Conservation (phyloP, 1,139 yeast genomes). For the Scheffersomyces segobiensis region DNA sequence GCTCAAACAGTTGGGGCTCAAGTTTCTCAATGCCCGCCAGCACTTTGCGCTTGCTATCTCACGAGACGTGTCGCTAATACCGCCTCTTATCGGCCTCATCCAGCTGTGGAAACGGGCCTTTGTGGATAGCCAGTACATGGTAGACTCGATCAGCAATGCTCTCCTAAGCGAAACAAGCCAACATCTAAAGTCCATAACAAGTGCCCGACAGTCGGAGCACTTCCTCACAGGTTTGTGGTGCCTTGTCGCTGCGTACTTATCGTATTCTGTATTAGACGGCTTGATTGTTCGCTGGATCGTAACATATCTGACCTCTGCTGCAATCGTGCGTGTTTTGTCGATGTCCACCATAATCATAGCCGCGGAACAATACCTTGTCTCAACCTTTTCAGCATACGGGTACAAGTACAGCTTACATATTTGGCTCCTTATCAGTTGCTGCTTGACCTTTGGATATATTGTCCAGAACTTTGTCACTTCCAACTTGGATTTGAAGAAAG, state of each 20-base stretch:
- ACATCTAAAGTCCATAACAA: constrained; percentile 33
- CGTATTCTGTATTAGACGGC: constrained; percentile 84
- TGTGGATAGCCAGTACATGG: constrained; percentile 17
- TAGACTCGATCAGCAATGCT: constrained; percentile 22
- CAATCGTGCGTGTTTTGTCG: constrained; percentile 80
- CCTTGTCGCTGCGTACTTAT: constrained; percentile 78
- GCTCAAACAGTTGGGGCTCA: constrained; percentile 58
- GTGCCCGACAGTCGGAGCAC: constrained; percentile 69
- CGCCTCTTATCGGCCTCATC: constrained; percentile 59
- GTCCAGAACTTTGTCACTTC: constrained; percentile 89
- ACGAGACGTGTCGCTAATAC: constrained; percentile 70
- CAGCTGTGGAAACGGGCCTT: constrained; percentile 54
- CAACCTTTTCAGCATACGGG: constrained; percentile 54
- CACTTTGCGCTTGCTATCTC: constrained; percentile 73
- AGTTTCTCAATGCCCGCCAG: constrained; percentile 70
- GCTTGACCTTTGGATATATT: constrained; percentile 79
- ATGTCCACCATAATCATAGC: constrained; percentile 75
- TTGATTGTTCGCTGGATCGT: constrained; percentile 93
- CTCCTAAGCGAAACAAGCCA: constrained; percentile 19
- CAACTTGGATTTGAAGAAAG: constrained; percentile 58
- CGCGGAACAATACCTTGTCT: constrained; percentile 65
- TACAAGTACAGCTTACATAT: constrained; percentile 73
- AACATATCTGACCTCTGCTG: constrained; percentile 84
- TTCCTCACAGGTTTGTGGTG: constrained; percentile 79
- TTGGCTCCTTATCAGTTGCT: constrained; percentile 88